Base-by-base conservation (phyloP, 805 yeast species). In the Candida rishiriensis region DNA sequence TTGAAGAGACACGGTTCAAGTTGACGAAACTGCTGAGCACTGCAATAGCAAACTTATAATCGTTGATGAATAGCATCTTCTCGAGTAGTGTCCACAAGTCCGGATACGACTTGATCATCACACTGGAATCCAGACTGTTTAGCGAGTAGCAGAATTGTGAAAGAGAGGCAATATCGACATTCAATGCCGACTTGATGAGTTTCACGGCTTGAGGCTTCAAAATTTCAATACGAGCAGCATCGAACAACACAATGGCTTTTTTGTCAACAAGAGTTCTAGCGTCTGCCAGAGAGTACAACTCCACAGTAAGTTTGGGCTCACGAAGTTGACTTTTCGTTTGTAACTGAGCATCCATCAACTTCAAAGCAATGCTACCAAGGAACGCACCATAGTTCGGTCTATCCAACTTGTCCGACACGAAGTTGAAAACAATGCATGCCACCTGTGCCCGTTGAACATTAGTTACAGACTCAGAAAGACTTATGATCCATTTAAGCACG, bases 401-500 rank as follows among this genome's bases (percentile, higher is more conserved):
- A 9, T 48, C 38, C 21, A 57, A 44, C 41, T 48, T 52, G 39
- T 70, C 71, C 29, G 79, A 62, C 40, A 79, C 68, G 50, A 68
- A 72, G 38, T 71, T 67, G 10, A 81, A 75, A 4, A 79, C 60
- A 41, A 74, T 75, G 37, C 79, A 74, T 2, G 75, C 73, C 41
- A 79, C 70, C 35, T 77, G 78, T 32, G 77, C 77, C 40, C 67
- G 67, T 47, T 79, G 81, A 0, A 83, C 62, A 1, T 68, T 66
- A 1, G 71, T 57, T 31, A 82, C 59, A 2, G 81, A 41, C 15
- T 42, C 37, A 11, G 52, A 46, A 32, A 79, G 68, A 1, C 72
- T 63, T 17, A 62, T 57, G 31, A 79, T 72, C 90, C 90, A 84
- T n/a, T 68, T 61, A 3, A 77, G 54, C 44, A 79, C 49, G 54